Percentiles rank a stretch among this genome's conserved stretches.
These are phyloP conservation scores for Leccinum subfulvum DNA, from an alignment of 1,284 basidiomycete genomes.

Conservation along the genomic window DNA sequence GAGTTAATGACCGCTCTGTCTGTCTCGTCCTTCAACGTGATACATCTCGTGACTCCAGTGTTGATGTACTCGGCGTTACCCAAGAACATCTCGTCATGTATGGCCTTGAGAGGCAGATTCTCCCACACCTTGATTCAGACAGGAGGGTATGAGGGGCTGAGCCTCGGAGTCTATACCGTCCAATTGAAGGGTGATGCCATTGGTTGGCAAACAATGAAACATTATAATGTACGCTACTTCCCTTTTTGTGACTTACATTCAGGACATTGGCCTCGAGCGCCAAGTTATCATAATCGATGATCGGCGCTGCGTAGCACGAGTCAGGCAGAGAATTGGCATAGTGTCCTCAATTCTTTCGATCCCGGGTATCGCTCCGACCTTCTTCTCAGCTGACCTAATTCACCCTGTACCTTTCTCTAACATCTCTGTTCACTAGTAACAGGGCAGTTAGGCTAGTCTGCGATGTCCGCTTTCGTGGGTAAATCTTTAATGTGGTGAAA, in stretches of 20 bases:
- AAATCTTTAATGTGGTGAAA: background rate
- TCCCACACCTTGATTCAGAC: constrained; percentile 36
- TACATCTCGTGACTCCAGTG: constrained; percentile 34
- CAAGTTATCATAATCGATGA: background rate
- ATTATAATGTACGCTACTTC: constrained; percentile 11
- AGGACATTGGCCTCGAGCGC: background rate
- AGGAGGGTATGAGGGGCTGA: constrained; percentile 32
- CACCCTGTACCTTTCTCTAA: background rate
- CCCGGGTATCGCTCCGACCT: background rate
- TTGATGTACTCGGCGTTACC: constrained; percentile 24
- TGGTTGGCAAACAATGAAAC: background rate
- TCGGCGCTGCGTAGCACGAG: background rate
- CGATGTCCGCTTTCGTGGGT: background rate
- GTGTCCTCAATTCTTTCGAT: background rate
- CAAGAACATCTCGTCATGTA: constrained; percentile 20
- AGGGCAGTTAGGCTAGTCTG: background rate
- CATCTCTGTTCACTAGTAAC: background rate
- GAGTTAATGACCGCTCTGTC: constrained; percentile 22
- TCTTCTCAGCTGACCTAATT: background rate
- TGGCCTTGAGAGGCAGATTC: constrained; percentile 26
- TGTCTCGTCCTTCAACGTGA: constrained; percentile 9
- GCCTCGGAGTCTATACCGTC: constrained; percentile 33
- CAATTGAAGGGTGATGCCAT: constrained; percentile 14
- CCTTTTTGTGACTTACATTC: background rate
- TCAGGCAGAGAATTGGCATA: background rate